These are phyloP conservation scores for Fabrea salina DNA, from an alignment of 169 alveolate genomes.

Conservation along the genomic window DNA sequence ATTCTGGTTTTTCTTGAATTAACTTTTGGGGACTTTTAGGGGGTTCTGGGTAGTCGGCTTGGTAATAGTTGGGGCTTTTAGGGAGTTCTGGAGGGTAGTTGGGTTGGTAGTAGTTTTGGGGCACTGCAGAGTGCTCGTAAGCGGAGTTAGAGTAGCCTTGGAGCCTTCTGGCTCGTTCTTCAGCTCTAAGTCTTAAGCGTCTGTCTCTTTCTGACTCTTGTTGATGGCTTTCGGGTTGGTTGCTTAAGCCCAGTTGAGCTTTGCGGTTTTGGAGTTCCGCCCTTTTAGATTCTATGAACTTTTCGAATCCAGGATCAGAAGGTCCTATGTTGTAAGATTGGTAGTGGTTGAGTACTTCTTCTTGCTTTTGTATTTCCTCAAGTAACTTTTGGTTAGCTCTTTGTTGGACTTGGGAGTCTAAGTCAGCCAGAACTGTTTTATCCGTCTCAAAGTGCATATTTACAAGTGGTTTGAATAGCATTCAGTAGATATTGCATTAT, in stretches of 20 bases:
- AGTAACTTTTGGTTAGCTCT: not conserved
- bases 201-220: constrained; percentile 11
- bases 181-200: constrained; percentile 9
- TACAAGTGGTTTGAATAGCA: no score
- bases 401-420: not conserved
- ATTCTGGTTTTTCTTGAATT: no score
- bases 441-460: not conserved
- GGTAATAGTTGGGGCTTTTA: no score
- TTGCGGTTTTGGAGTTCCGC: not conserved
- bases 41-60: no score
- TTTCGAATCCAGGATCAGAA: not conserved
- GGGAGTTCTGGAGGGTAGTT: no score
- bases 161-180: not conserved
- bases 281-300: not conserved
- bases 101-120: no score
- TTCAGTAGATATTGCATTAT: no score
- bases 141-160: not conserved
- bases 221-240: not conserved
- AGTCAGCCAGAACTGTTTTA: not conserved
- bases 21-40: no score
- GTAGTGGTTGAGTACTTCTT: not conserved
- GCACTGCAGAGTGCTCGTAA: no score
- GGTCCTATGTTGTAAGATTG: not conserved
- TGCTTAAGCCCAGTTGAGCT: not conserved
- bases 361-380: not conserved